Conservation (phyloP, 176 grass and related monocot genomes). For the barley (Hordeum vulgare) region DNA sequence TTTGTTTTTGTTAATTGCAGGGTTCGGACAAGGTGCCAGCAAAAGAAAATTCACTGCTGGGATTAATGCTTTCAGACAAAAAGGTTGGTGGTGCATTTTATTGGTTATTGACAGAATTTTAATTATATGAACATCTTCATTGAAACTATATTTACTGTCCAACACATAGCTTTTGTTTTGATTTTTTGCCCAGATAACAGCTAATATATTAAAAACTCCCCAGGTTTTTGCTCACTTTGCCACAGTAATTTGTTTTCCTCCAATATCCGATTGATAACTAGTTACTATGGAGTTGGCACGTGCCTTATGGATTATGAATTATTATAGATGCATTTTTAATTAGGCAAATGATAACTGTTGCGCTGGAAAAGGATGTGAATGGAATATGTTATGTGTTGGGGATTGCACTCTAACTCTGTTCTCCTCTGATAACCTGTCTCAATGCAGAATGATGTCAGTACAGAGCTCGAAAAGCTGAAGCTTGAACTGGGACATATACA, state of each 20-base stretch:
- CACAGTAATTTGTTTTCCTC: background rate
- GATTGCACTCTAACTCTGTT: background rate
- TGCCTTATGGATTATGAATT: background rate
- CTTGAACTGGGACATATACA: conserved; percentile 27
- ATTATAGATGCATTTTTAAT: background rate
- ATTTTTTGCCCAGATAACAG: background rate
- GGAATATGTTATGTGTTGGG: background rate
- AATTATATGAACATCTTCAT: background rate
- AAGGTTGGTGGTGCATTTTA: background rate
- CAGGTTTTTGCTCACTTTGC: background rate
- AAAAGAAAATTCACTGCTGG: background rate
- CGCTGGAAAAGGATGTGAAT: background rate
- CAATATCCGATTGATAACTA: background rate
- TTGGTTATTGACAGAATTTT: background rate
- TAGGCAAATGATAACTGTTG: background rate
- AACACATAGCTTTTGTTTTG: background rate
- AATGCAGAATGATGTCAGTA: conserved; percentile 32
- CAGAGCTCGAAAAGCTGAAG: conserved; percentile 41
- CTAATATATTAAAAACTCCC: background rate
- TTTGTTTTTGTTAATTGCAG: background rate
- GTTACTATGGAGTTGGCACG: background rate
- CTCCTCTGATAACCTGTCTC: background rate
- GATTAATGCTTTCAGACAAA: background rate
- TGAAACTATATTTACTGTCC: conserved; percentile 8
- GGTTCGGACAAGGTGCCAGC: background rate